These are phyloP conservation scores for Suillus tomentosus DNA, from an alignment of 768 basidiomycete species.

Conservation along the genomic window DNA sequence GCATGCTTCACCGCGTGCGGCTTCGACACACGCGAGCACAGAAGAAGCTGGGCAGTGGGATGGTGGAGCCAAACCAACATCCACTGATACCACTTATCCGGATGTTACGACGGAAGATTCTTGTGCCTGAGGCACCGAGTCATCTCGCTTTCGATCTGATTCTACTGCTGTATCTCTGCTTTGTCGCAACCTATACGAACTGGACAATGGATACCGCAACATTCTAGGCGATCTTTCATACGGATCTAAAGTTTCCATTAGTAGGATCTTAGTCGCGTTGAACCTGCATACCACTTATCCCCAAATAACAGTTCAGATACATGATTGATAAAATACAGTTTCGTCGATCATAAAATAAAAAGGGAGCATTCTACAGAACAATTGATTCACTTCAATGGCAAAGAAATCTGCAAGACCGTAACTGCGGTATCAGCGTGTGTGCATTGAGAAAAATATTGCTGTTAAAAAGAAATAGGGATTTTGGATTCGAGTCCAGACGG, in stretches of 20 bases:
- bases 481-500: constrained; percentile 21
- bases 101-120: background rate
- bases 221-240: background rate
- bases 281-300: background rate
- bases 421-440: constrained; percentile 24
- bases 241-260: background rate
- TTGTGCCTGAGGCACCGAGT: background rate
- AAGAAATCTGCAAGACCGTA: constrained; percentile 9
- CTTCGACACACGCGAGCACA: background rate
- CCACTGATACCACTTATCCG: background rate
- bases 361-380: constrained; percentile 22
- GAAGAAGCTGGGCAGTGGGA: background rate
- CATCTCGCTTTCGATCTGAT: background rate
- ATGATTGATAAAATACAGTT: constrained; percentile 9
- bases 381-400: constrained; percentile 18
- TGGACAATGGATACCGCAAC: background rate
- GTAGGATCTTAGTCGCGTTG: background rate
- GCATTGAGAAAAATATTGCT: constrained; percentile 28
- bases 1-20: background rate
- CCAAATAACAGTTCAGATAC: constrained; percentile 8
- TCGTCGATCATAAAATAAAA: constrained; percentile 13
- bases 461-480: constrained; percentile 23
- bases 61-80: background rate
- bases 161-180: background rate
- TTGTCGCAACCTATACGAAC: background rate